Conservation (phyloP, 2,329 filamentous ascomycete species). For the Cladosporium sp. region DNA sequence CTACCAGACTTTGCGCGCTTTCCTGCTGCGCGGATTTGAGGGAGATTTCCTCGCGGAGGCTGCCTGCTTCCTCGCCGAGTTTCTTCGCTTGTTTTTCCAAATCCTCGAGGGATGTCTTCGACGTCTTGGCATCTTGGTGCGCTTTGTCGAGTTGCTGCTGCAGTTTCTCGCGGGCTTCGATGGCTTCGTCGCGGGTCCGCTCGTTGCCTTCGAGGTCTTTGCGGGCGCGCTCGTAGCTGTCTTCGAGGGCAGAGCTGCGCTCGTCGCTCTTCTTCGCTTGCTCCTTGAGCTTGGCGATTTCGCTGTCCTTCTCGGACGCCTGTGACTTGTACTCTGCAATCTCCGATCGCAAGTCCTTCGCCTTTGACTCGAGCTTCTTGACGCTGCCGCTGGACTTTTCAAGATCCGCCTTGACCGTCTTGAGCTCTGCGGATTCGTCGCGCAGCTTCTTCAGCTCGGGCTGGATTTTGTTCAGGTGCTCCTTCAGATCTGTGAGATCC, state of each 20-base stretch:
- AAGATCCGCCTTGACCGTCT: conserved; percentile 70
- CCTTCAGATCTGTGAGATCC: conserved; percentile 74
- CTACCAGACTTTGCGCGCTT: conserved; percentile 78
- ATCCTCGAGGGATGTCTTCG: conserved; percentile 58
- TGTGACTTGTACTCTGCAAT: conserved; percentile 65
- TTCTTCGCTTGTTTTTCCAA: conserved; percentile 70
- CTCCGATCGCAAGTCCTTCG: conserved; percentile 76
- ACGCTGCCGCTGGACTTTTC: conserved; percentile 59
- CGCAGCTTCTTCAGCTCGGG: conserved; percentile 77
- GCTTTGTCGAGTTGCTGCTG: conserved; percentile 64
- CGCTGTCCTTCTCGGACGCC: conserved; percentile 66
- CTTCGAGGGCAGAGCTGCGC: conserved; percentile 68
- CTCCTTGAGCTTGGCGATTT: conserved; percentile 73
- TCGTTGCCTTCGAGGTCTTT: conserved; percentile 75
- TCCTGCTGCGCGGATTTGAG: conserved; percentile 81
- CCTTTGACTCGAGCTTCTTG: conserved; percentile 70
- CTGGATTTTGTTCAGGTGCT: conserved; percentile 77
- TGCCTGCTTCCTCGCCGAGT: conserved; percentile 62
- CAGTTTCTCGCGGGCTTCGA: conserved; percentile 67
- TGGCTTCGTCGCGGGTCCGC: conserved; percentile 71
- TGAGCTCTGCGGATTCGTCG: conserved; percentile 70
- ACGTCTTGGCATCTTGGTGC: conserved; percentile 62
- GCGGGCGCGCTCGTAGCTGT: conserved; percentile 67
- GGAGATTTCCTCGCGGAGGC: conserved; percentile 71
- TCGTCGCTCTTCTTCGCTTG: conserved; percentile 71